A percentile compares a stretch with the other conserved stretches of the same genome.
These are phyloP conservation scores for Phytomonas sp. DNA, from an alignment of 208 protist species.

Conservation along the genomic window DNA sequence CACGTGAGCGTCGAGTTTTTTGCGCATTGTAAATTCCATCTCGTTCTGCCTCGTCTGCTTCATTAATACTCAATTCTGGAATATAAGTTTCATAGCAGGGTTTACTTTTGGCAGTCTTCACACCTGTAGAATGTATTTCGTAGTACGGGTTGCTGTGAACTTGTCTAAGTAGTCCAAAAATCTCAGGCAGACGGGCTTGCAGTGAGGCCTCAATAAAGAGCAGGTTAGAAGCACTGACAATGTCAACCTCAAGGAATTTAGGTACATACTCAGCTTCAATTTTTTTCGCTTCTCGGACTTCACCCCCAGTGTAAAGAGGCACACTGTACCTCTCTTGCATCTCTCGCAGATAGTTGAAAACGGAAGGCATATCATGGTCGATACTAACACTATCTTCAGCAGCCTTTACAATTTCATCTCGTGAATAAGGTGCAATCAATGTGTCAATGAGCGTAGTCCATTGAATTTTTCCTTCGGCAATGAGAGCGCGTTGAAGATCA, in stretches of 20 bases:
- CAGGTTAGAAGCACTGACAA: conserved; percentile 75
- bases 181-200: conserved; percentile 37
- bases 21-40: conserved; percentile 33
- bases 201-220: conserved; percentile 74
- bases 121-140: conserved; percentile 24
- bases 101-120: conserved; percentile 4
- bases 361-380: conserved; percentile 45
- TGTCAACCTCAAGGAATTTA: conserved; percentile 55
- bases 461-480: conserved; percentile 34
- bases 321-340: conserved; percentile 17
- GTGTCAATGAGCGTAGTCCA: conserved; percentile 76
- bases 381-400: conserved; percentile 40
- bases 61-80: conserved; percentile 11
- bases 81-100: conserved; percentile 13
- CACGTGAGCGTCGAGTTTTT: conserved; percentile 31
- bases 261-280: conserved; percentile 14
- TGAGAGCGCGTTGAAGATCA: conserved; percentile 24
- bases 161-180: conserved; percentile 33
- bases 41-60: conserved; percentile 42
- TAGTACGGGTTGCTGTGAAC: conserved; percentile 85
- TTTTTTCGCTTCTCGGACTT: conserved; percentile 6
- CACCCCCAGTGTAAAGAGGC: not conserved
- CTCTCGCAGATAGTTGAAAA: conserved; percentile 53
- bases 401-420: conserved; percentile 35
- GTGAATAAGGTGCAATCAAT: conserved; percentile 51